Conservation (phyloP, 805 yeast genomes). For the Debaryomyces hansenii region DNA sequence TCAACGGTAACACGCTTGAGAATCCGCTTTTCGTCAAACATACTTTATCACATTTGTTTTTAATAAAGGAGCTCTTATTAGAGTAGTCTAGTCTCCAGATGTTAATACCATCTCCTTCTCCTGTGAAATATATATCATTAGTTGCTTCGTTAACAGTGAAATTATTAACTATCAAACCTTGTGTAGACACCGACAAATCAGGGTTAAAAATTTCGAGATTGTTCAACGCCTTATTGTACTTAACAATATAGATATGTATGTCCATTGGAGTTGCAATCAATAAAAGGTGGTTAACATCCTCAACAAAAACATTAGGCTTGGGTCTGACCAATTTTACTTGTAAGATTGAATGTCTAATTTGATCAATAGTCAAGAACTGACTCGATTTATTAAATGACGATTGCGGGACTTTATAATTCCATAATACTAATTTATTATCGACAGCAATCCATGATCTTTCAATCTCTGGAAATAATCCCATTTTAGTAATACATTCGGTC, state of each 20-base stretch:
- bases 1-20: constrained; percentile 36
- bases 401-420: constrained; percentile 71
- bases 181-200: constrained; percentile 74
- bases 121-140: constrained; percentile 81
- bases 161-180: constrained; percentile 71
- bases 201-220: constrained; percentile 77
- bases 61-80: constrained; percentile 82
- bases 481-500: constrained; percentile 64
- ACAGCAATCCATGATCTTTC: constrained; percentile 83
- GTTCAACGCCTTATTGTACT: constrained; percentile 43
- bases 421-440: constrained; percentile 77
- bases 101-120: constrained; percentile 73
- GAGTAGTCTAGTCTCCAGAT: constrained; percentile 88
- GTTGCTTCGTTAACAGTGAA: constrained; percentile 60
- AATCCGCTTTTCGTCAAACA: constrained; percentile 72
- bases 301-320: constrained; percentile 75
- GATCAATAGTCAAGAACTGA: constrained; percentile 81
- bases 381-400: constrained; percentile 42
- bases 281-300: constrained; percentile 68
- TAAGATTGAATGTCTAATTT: constrained; percentile 72
- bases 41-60: constrained; percentile 76
- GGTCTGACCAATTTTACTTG: constrained; percentile 81
- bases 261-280: constrained; percentile 79
- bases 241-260: constrained; percentile 73
- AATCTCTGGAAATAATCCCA: constrained; percentile 83